Conservation (phyloP, 192 early-diverging fungal species). For the Paraglomus brasilianum region DNA sequence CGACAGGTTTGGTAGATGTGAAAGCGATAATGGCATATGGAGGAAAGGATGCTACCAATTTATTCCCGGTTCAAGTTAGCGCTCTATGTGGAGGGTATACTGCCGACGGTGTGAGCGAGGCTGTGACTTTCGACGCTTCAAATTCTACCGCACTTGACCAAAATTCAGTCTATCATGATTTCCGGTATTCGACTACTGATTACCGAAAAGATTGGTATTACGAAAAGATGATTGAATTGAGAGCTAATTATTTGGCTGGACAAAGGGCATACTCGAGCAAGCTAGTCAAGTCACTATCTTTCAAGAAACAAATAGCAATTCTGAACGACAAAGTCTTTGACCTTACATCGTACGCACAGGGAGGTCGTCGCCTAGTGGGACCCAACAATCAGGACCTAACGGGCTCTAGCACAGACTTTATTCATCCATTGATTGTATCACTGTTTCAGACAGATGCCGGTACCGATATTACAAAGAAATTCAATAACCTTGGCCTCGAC, state of each 20-base stretch:
- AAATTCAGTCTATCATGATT: constrained; percentile 68
- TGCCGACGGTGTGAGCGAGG: constrained; percentile 50
- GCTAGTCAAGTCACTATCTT: constrained; percentile 52
- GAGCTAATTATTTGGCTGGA: constrained; percentile 63
- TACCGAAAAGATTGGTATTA: constrained; percentile 69
- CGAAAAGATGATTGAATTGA: constrained; percentile 57
- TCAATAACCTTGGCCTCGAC: constrained; percentile 54
- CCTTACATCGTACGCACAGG: constrained; percentile 64
- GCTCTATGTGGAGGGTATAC: constrained; percentile 56
- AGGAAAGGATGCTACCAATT: constrained; percentile 59
- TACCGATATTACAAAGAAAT: constrained; percentile 60
- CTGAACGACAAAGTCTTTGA: constrained; percentile 73
- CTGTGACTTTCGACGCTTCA: constrained; percentile 48
- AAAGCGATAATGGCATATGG: constrained; percentile 54
- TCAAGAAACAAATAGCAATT: constrained; percentile 60
- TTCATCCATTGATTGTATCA: constrained; percentile 55
- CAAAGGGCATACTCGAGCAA: constrained; percentile 62
- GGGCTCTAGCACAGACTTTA: constrained; percentile 52
- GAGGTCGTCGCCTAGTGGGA: constrained; percentile 46
- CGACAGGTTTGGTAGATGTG: constrained; percentile 43
- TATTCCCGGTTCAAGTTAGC: constrained; percentile 70
- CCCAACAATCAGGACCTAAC: constrained; percentile 41
- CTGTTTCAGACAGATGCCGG: constrained; percentile 67
- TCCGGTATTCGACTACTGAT: constrained; percentile 60
- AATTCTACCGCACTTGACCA: constrained; percentile 52